These are phyloP conservation scores for Talaromyces piceae DNA, from an alignment of 2,329 filamentous ascomycete species.

Conservation along the genomic window DNA sequence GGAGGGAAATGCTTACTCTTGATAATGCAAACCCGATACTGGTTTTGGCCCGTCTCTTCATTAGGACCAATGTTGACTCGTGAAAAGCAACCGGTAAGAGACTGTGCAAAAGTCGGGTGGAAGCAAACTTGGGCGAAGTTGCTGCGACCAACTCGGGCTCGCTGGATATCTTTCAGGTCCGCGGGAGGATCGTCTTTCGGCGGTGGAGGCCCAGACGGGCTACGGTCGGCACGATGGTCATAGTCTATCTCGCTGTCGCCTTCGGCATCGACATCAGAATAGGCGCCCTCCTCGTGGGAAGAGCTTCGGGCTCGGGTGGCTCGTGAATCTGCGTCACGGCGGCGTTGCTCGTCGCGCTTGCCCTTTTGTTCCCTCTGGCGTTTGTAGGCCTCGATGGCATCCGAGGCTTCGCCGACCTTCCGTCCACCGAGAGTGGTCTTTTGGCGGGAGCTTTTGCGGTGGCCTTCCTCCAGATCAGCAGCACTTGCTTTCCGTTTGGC, in stretches of 20 bases:
- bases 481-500: constrained; percentile 68
- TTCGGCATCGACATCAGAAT: constrained; percentile 56
- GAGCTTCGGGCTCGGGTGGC: constrained; percentile 55
- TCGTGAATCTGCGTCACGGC: constrained; percentile 32
- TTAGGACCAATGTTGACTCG: constrained; percentile 78
- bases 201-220: constrained; percentile 28
- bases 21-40: constrained; percentile 83
- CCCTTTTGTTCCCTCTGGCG: constrained; percentile 53
- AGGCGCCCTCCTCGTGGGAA: constrained; percentile 54
- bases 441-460: constrained; percentile 65
- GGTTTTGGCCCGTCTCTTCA: constrained; percentile 60
- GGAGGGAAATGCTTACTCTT: constrained; percentile 52
- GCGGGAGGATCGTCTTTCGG: constrained; percentile 62
- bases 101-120: constrained; percentile 78
- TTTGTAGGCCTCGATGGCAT: constrained; percentile 66
- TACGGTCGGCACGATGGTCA: constrained; percentile 51
- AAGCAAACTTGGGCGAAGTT: constrained; percentile 90
- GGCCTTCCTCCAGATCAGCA: constrained; percentile 69
- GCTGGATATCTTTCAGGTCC: constrained; percentile 73
- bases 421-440: constrained; percentile 60
- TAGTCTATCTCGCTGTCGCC: constrained; percentile 76
- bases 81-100: constrained; percentile 75
- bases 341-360: constrained; percentile 41
- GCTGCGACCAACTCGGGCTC: constrained; percentile 72
- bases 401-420: constrained; percentile 60